Evolutionary conservation across 2,329 filamentous ascomycete genomes (phyloP).

Genomic region (Ploettnerulaceae sp.): DNA sequence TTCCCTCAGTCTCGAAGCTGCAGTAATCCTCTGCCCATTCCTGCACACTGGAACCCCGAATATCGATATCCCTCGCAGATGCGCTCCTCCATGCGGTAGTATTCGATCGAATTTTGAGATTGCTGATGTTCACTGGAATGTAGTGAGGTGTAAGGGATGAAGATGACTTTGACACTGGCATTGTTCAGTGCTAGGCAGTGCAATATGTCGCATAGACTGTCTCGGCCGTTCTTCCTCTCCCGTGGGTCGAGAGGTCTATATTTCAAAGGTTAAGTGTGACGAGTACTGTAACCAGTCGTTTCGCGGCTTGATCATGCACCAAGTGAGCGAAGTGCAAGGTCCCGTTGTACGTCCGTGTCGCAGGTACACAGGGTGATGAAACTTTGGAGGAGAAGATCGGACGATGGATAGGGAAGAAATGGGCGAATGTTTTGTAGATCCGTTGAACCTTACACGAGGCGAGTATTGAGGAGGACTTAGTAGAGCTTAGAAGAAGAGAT

Average conservation of each 20-base stretch:
- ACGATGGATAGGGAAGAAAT: not conserved
- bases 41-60: slow-evolving; percentile 24
- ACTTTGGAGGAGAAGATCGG: not conserved
- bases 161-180: slow-evolving; percentile 9
- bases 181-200: slow-evolving; percentile 11
- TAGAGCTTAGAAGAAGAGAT: not conserved
- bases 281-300: slow-evolving; percentile 1
- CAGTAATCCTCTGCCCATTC: slow-evolving; percentile 30
- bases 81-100: slow-evolving; percentile 10
- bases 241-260: not conserved
- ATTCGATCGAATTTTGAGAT: slow-evolving; percentile 7
- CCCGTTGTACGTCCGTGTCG: slow-evolving; percentile 9
- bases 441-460: not conserved
- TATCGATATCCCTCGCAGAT: slow-evolving; percentile 10
- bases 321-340: not conserved
- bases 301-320: slow-evolving; percentile 8
- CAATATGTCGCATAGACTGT: slow-evolving; percentile 18
- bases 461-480: not conserved
- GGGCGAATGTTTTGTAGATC: slow-evolving; percentile 1
- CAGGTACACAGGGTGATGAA: slow-evolving; percentile 7
- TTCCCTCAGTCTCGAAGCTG: slow-evolving; percentile 16
- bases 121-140: slow-evolving; percentile 4
- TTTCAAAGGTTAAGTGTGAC: too few species aligned
- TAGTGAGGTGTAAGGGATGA: slow-evolving; percentile 3
- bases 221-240: slow-evolving; percentile 19